A percentile compares a stretch with the other conserved stretches of the same genome.
These are phyloP conservation scores for Atalantia buxifolia DNA, from an alignment of 345 rosid species.

Conservation along the genomic window DNA sequence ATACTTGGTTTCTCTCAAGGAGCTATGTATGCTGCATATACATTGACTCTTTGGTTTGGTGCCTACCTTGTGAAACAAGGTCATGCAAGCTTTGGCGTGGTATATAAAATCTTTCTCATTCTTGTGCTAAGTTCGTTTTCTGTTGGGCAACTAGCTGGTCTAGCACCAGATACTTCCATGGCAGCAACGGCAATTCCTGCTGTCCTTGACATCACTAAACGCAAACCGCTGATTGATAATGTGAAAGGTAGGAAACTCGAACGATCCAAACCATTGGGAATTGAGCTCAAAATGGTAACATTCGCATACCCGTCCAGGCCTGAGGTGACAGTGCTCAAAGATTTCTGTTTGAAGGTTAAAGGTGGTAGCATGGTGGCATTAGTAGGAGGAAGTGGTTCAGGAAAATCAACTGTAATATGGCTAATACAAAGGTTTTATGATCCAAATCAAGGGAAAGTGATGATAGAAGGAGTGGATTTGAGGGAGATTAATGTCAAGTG, in stretches of 20 bases:
- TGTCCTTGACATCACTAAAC: slow-evolving; percentile 41
- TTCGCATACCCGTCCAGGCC: slow-evolving; percentile 68
- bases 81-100: slow-evolving; percentile 31
- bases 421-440: slow-evolving; percentile 60
- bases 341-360: slow-evolving; percentile 44
- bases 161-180: slow-evolving; percentile 66
- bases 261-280: slow-evolving; percentile 35
- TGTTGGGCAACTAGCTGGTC: slow-evolving; percentile 68
- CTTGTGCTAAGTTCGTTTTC: slow-evolving; percentile 72
- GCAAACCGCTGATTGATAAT: slow-evolving; percentile 41
- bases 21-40: slow-evolving; percentile 66
- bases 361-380: slow-evolving; percentile 63
- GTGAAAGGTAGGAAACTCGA: slow-evolving; percentile 37
- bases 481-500: slow-evolving; percentile 52
- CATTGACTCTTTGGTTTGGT: slow-evolving; percentile 49
- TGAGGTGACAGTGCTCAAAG: slow-evolving; percentile 36
- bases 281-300: slow-evolving; percentile 53
- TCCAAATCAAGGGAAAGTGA: slow-evolving; percentile 50
- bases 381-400: slow-evolving; percentile 68
- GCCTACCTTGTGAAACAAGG: slow-evolving; percentile 43
- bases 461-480: slow-evolving; percentile 53
- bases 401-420: slow-evolving; percentile 69
- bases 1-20: slow-evolving; percentile 59
- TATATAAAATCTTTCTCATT: slow-evolving; percentile 59
- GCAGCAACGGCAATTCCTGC: slow-evolving; percentile 50